A percentile compares a stretch with the other conserved stretches of the same genome.
These are phyloP conservation scores for Microthlaspi erraticum DNA, from an alignment of 345 rosid species.

Conservation along the genomic window DNA sequence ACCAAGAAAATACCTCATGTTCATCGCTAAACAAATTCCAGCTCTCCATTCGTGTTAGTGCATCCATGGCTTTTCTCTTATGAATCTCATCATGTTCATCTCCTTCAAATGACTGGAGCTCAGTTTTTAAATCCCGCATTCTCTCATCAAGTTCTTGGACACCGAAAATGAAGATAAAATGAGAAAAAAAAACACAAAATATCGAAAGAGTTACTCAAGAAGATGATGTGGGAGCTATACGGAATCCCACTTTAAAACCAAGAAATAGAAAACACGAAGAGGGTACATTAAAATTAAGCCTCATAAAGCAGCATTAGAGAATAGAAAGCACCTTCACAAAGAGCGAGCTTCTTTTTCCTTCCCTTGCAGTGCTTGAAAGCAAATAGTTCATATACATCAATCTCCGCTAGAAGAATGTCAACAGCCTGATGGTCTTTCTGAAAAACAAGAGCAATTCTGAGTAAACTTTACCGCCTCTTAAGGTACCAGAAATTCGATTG, in stretches of 20 bases:
- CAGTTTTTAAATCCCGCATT: conserved; percentile 90
- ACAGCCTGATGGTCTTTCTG: conserved; percentile 99
- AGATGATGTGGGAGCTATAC: conserved; percentile 16
- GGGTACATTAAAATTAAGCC: conserved; percentile 28
- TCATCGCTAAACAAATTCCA: conserved; percentile 95
- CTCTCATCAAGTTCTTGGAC: conserved; percentile 92
- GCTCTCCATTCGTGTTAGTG: conserved; percentile 85
- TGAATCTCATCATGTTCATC: conserved; percentile 86
- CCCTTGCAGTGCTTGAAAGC: conserved; percentile 99
- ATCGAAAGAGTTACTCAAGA: conserved; percentile 19
- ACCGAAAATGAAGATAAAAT: conserved; percentile 28
- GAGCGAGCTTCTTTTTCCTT: conserved; percentile 91
- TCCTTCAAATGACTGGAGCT: conserved; percentile 91
- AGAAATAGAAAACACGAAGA: background rate
- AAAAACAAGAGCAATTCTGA: conserved; percentile 32
- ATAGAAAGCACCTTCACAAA: conserved; percentile 79
- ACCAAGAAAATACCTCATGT: conserved; percentile 61
- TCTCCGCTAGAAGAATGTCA: conserved; percentile 95
- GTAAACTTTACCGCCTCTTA: conserved; percentile 6
- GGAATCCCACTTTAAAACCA: conserved; percentile 25
- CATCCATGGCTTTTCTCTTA: conserved; percentile 80
- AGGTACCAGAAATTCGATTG: conserved; percentile 24
- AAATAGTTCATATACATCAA: conserved; percentile 97
- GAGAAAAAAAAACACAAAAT: conserved; percentile 11
- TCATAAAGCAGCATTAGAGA: conserved; percentile 17